Base-by-base conservation (phyloP, 2,329 filamentous ascomycete genomes). In the Aspergillus ochraceoroseus region DNA sequence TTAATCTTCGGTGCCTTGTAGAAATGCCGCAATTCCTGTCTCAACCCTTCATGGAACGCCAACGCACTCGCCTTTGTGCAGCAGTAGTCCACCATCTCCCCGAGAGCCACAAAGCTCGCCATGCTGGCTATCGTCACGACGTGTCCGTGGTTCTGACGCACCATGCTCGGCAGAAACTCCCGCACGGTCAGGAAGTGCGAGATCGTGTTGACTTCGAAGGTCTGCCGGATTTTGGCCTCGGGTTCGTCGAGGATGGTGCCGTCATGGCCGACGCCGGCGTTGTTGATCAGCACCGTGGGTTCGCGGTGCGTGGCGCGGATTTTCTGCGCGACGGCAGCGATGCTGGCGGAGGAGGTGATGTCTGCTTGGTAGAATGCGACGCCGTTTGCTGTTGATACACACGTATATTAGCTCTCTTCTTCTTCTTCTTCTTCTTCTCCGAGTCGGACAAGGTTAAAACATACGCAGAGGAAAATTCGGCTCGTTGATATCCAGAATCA, bases 111-210 rank as follows among this genome's bases (percentile, higher is more conserved):
- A 50, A 73, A 77, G 23, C 70, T 72, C 7, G 73, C 73, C 52
- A 72, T 64, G 43, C 70, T 75, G 2, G 76, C 75, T 9, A 80
- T 65, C 0, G 74, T 76, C 7, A 80, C 65, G 19, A 80, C 63
- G 46, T 79, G 76, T 2, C 76, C 77, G 48, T 75, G 74, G 48
- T 75, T 70, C 12, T 61, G 58, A 30, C 54, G 51, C 14, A 75
- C 52, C 73, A 77, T 77, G 34, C 62, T 59, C 0, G 74, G 74
- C 20, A 77, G 49, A 57, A 77, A 76, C 46, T 73, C 72, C 36
- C 70, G 65, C 7, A 73, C 67, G 41, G 66, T 71, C 42, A 67
- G 65, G 57, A 70, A 76, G 52, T 76, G 72, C 13, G 68, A 63
- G 32, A 77, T 61, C 6, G 70, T 62, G 57, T 77, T 77, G 40